Conservation (phyloP, 2,329 filamentous ascomycete genomes). For the Setomelanomma holmii region DNA sequence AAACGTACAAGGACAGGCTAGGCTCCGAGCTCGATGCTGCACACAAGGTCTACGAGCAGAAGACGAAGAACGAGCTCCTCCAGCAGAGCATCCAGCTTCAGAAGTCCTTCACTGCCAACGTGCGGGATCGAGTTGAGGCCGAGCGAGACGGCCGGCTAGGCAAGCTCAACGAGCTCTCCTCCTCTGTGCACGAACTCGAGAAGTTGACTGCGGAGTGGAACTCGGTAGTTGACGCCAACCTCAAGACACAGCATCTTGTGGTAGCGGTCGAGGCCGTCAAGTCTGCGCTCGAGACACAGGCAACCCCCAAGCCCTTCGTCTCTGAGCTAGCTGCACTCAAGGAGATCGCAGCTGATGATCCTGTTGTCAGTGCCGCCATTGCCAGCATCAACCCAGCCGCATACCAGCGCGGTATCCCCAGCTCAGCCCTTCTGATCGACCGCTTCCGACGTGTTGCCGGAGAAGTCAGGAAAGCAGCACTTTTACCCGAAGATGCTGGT, state of each 20-base stretch:
- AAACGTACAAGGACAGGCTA: slow-evolving; percentile 81
- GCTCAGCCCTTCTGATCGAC: slow-evolving; percentile 85
- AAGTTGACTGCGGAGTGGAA: slow-evolving; percentile 89
- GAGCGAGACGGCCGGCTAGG: slow-evolving; percentile 88
- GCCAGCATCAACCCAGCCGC: slow-evolving; percentile 93
- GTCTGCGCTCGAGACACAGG: slow-evolving; percentile 76
- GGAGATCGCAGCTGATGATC: slow-evolving; percentile 83
- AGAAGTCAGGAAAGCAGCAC: slow-evolving; percentile 92
- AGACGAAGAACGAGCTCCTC: slow-evolving; percentile 81
- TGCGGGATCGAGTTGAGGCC: slow-evolving; percentile 82
- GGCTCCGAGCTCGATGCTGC: slow-evolving; percentile 80
- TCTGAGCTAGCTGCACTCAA: slow-evolving; percentile 93
- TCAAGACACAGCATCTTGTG: slow-evolving; percentile 94
- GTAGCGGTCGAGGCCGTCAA: slow-evolving; percentile 94
- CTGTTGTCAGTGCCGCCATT: slow-evolving; percentile 90
- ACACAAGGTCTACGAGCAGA: slow-evolving; percentile 81
- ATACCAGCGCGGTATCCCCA: slow-evolving; percentile 90
- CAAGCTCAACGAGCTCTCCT: slow-evolving; percentile 80
- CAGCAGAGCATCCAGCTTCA: slow-evolving; percentile 92
- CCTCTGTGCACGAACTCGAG: slow-evolving; percentile 82
- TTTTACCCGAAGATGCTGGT: slow-evolving; percentile 91
- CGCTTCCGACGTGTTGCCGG: slow-evolving; percentile 90
- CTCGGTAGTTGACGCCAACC: slow-evolving; percentile 84
- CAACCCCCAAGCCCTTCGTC: slow-evolving; percentile 83
- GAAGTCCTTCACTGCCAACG: slow-evolving; percentile 79